phyloP scores from a whole-genome alignment of 2,329 filamentous ascomycete genomes.

The Aspergillus ochraceus region DNA sequence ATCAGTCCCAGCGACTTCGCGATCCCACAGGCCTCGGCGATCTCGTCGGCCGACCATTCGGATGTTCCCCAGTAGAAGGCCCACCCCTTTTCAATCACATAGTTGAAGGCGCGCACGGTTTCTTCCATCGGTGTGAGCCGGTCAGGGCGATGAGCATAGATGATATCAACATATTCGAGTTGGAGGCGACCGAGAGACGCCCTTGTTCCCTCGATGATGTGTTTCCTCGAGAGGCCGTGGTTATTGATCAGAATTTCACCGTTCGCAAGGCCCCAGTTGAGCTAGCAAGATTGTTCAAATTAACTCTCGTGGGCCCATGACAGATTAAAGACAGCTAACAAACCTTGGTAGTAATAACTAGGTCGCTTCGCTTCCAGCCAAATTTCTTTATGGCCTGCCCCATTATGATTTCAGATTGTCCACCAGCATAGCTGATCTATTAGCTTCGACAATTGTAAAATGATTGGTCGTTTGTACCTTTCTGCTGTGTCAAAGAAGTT shows the following conservation, averaged over 20 bases:
- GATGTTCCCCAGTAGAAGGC: conserved; percentile 72
- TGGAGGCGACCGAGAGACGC: conserved; percentile 62
- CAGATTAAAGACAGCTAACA: not conserved
- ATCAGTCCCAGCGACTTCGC: conserved; percentile 63
- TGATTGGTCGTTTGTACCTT: conserved; percentile 20
- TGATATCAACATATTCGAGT: conserved; percentile 67
- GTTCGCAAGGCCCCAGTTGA: conserved; percentile 46
- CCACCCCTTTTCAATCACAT: conserved; percentile 67
- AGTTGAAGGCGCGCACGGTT: conserved; percentile 70
- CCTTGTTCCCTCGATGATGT: conserved; percentile 66
- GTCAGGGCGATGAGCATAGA: conserved; percentile 72
- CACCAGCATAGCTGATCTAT: conserved; percentile 46
- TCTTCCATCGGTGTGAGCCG: conserved; percentile 69
- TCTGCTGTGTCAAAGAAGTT: conserved; percentile 62
- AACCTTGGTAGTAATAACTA: conserved; percentile 39
- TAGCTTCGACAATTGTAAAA: not conserved
- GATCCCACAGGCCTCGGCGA: conserved; percentile 62
- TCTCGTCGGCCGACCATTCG: conserved; percentile 68
- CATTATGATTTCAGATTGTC: conserved; percentile 56
- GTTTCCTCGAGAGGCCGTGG: conserved; percentile 67
- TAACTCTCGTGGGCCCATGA: not conserved
- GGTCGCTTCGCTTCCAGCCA: conserved; percentile 58
- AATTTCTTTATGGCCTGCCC: conserved; percentile 57
- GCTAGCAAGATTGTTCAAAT: not conserved
- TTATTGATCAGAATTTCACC: conserved; percentile 67